Evolutionary conservation across 352 stramenopile species (phyloP).

Genomic region (Plasmopara muralis): DNA sequence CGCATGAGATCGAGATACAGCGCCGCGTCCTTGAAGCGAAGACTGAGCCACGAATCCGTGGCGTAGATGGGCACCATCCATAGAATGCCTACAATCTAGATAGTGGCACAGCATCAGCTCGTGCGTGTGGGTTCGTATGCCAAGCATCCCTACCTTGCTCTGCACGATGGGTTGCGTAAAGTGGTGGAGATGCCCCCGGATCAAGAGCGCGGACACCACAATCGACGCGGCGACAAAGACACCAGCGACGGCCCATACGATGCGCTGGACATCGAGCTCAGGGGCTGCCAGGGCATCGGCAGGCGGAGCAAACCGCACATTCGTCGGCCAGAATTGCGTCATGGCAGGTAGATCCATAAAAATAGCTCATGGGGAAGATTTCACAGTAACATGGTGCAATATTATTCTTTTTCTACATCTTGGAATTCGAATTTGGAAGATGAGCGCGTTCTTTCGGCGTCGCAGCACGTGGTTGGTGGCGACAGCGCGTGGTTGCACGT

Average conservation of each 20-base stretch:
- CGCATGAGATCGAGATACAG: constrained; percentile 92
- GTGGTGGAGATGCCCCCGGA: constrained; percentile 87
- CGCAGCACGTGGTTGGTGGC: constrained; percentile 14
- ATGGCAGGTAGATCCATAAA: constrained; percentile 7
- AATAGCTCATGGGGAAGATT: neutral
- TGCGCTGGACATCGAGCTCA: constrained; percentile 56
- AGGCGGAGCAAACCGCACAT: constrained; percentile 15
- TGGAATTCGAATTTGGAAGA: constrained; percentile 3
- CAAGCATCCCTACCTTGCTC: constrained; percentile 73
- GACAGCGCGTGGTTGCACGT: constrained; percentile 3
- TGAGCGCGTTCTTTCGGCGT: constrained; percentile 19
- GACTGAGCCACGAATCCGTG: constrained; percentile 94
- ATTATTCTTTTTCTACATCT: neutral
- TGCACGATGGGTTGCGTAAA: constrained; percentile 92
- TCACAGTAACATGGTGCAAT: neutral
- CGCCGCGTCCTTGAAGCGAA: constrained; percentile 92
- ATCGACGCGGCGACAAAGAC: constrained; percentile 86
- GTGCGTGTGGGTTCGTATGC: too few relatives aligned
- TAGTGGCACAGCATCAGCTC: too few relatives aligned
- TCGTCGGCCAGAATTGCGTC: constrained; percentile 14
- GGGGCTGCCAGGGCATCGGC: constrained; percentile 23
- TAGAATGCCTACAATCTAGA: constrained; percentile 94
- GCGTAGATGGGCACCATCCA: constrained; percentile 99
- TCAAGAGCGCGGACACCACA: constrained; percentile 87
- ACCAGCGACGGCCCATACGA: constrained; percentile 84